Evolutionary conservation across 2,329 filamentous ascomycete genomes (phyloP).

Genomic region (Trichoderma asperellum): DNA sequence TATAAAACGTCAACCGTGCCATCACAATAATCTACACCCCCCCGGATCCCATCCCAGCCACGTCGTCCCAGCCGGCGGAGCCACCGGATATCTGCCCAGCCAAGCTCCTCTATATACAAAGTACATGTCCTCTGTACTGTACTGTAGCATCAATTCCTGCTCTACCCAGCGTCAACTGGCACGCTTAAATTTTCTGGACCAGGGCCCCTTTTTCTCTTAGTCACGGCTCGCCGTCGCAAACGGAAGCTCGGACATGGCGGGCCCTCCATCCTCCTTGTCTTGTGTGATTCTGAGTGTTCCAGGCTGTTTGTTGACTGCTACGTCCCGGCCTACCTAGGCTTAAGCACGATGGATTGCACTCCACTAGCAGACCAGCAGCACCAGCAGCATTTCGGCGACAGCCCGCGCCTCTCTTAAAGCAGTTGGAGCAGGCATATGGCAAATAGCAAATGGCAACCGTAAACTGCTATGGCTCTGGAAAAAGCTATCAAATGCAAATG

Average conservation of each 20-base stretch:
- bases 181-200: not conserved
- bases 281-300: not conserved
- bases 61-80: constrained; percentile 13
- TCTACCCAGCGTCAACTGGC: not conserved
- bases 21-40: not conserved
- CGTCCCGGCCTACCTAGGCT: not conserved
- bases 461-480: not conserved
- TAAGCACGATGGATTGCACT: not conserved
- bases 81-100: not conserved
- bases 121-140: not conserved
- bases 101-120: not conserved
- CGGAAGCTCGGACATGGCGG: constrained; percentile 25
- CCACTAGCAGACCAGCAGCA: not conserved
- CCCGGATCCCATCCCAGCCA: not conserved
- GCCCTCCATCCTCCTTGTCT: not conserved
- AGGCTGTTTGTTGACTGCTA: not conserved
- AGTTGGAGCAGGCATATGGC: not conserved
- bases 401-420: not conserved
- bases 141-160: not conserved
- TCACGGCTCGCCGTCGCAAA: constrained; percentile 11
- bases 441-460: not conserved
- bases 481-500: not conserved
- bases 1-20: not conserved
- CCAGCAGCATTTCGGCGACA: not conserved
- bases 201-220: constrained; percentile 22